Conservation (phyloP, 352 stramenopile genomes). For the Pythium aquatile region DNA sequence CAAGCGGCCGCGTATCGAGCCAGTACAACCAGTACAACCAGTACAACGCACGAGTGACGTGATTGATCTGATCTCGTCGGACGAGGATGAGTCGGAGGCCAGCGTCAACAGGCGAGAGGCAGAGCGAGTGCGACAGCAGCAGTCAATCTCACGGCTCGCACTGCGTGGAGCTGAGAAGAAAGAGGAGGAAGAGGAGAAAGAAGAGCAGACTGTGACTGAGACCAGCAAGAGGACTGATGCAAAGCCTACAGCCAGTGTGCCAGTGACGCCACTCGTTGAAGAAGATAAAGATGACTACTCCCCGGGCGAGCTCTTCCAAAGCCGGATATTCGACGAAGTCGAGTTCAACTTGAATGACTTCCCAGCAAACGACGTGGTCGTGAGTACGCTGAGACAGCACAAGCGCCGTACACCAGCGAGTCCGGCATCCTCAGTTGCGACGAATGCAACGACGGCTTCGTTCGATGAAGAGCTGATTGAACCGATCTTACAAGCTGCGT, state of each 20-base stretch:
- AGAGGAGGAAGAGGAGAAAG: neutral
- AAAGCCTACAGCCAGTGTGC: neutral
- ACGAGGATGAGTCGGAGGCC: slow-evolving; percentile 25
- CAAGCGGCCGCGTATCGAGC: slow-evolving; percentile 5
- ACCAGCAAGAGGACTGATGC: neutral
- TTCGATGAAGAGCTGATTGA: neutral
- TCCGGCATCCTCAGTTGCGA: slow-evolving; percentile 6
- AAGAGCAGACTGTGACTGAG: neutral
- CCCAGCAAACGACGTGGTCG: slow-evolving; percentile 16
- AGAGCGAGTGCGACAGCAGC: slow-evolving; percentile 6
- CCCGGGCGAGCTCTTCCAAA: neutral
- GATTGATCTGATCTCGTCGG: slow-evolving; percentile 40
- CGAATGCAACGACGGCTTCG: neutral
- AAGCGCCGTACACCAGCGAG: neutral
- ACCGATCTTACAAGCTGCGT: neutral
- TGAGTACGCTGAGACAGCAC: neutral
- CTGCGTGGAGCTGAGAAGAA: neutral
- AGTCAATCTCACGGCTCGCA: slow-evolving; percentile 7
- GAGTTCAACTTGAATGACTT: slow-evolving; percentile 37
- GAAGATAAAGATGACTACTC: neutral
- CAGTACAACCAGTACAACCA: slow-evolving; percentile 7
- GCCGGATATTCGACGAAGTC: slow-evolving; percentile 9
- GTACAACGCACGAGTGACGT: slow-evolving; percentile 20
- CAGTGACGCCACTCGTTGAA: neutral
- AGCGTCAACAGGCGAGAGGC: slow-evolving; percentile 1